These are phyloP conservation scores for Lipomyces anomalus DNA, from an alignment of 805 yeast genomes.

Conservation along the genomic window DNA sequence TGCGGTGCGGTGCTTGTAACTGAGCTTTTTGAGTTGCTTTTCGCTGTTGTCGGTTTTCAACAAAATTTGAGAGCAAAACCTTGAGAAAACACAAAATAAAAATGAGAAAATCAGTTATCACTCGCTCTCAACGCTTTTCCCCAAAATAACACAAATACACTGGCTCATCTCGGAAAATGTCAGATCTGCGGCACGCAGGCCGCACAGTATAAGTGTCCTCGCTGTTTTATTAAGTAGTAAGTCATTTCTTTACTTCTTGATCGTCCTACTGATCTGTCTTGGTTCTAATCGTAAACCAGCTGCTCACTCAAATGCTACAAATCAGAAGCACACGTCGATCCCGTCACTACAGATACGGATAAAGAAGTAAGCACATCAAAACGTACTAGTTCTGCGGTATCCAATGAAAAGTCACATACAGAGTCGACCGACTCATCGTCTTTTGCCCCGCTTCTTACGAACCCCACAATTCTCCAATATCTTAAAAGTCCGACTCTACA, in stretches of 20 bases:
- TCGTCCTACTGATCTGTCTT: background rate
- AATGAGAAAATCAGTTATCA: too few species aligned
- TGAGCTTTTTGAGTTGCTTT: too few species aligned
- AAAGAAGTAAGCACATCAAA: background rate
- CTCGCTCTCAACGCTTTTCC: too few species aligned
- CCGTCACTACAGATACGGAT: slow-evolving; percentile 17
- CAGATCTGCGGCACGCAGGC: slow-evolving; percentile 35
- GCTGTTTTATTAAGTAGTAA: slow-evolving; percentile 36
- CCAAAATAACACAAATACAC: slow-evolving; percentile 2
- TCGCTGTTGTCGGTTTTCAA: too few species aligned
- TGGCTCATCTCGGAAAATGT: slow-evolving; percentile 32
- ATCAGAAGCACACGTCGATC: slow-evolving; percentile 32
- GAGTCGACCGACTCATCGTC: slow-evolving; percentile 24
- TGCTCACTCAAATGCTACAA: slow-evolving; percentile 56
- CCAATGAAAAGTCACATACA: slow-evolving; percentile 1
- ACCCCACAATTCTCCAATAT: slow-evolving; percentile 42
- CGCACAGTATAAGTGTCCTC: slow-evolving; percentile 55
- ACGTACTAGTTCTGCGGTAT: slow-evolving; percentile 3
- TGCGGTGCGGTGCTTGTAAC: too few species aligned
- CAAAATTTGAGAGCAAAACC: too few species aligned
- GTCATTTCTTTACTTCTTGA: slow-evolving; percentile 12
- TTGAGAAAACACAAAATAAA: too few species aligned
- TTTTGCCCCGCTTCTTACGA: slow-evolving; percentile 35
- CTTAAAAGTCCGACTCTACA: slow-evolving; percentile 51
- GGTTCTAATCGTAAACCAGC: slow-evolving; percentile 18